phyloP scores from a whole-genome alignment of 1,139 yeast genomes.

The Blastobotrys ciferrii region DNA sequence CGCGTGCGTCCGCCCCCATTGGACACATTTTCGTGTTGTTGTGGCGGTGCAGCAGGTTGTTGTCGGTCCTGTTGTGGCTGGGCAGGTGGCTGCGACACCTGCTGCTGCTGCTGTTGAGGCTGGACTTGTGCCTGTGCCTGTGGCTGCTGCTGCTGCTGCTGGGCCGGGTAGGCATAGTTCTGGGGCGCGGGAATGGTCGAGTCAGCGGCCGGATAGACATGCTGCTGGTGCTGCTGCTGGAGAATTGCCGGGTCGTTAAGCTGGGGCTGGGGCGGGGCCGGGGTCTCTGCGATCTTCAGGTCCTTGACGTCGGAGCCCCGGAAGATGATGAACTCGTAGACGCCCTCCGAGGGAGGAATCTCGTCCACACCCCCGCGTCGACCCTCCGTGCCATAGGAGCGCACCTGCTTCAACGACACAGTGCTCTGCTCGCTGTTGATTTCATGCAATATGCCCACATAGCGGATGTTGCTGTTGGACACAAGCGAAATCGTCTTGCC shows the following conservation, averaged over 20 bases:
- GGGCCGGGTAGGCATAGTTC: constrained; percentile 24
- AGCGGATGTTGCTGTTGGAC: constrained; percentile 82
- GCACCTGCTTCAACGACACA: constrained; percentile 77
- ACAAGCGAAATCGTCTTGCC: constrained; percentile 91
- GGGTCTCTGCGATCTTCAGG: constrained; percentile 71
- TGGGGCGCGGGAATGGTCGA: constrained; percentile 28
- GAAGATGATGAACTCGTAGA: constrained; percentile 79
- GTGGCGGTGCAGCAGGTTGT: no score
- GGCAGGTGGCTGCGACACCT: constrained; percentile 31
- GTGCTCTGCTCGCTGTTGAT: constrained; percentile 92
- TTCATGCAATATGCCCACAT: constrained; percentile 81
- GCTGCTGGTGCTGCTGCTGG: constrained; percentile 30
- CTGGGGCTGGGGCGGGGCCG: constrained; percentile 28
- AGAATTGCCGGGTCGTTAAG: constrained; percentile 35
- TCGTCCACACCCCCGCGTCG: constrained; percentile 72
- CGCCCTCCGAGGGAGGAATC: constrained; percentile 68
- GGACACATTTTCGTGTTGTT: constrained; percentile 28
- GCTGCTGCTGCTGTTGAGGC: constrained; percentile 17
- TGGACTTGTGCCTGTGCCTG: constrained; percentile 15
- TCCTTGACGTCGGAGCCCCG: constrained; percentile 94
- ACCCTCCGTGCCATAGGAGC: constrained; percentile 92
- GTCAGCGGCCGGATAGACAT: neutral
- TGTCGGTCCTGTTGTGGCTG: constrained; percentile 18
- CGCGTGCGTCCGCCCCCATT: constrained; percentile 3
- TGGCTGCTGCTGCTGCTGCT: constrained; percentile 20